Base-by-base conservation (phyloP, 1,139 yeast species). In the Taiozyma sp. region DNA sequence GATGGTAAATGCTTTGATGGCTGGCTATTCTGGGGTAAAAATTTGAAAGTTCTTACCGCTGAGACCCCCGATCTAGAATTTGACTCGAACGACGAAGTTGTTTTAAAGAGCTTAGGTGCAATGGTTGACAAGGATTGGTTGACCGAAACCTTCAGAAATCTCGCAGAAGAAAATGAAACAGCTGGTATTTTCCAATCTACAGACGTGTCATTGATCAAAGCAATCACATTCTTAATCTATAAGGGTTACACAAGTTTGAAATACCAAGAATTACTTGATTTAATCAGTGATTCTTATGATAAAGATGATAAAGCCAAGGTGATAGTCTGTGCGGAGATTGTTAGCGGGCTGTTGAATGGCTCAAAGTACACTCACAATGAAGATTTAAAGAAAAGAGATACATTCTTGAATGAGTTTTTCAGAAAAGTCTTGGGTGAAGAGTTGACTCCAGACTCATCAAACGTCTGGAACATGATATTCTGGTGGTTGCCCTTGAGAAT, bases 21-120 rank as follows among this genome's bases (percentile, higher is more conserved):
- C 0, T 88, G 95, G 85, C 68, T 88, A 19, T 84, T 85, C 47
- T 89, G 97, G 96, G 88, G 85, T 16, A 69, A 78, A 11, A 56
- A 68, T 0, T 64, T 88, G 68, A 64, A 68, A 34, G 95, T 79
- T 1, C 72, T 79, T 13, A 67, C 69, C 21, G 64, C 66, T 3
- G 62, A 63, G 8, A 45, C 50, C 1, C 24, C 43, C 11, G 43
- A 53, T 14, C 51, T 65, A 5, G 56, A 56, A 8, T 55, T 66
- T 6, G 57, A 63, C 9, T 66, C 69, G 1, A 66, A 64, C 5
- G 71, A 68, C 1, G 51, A 61, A 5, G 85, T 84, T 51, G 71
- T 80, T 0, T 59, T 88, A 37, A 55, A 58, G 2, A 62, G 65
- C 0, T 73, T 88, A 54, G 82, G 86, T 3, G 46, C 58, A 0